phyloP scores from a whole-genome alignment of 108 stramenopile genomes.

The Fragilariopsis cylindrus region DNA sequence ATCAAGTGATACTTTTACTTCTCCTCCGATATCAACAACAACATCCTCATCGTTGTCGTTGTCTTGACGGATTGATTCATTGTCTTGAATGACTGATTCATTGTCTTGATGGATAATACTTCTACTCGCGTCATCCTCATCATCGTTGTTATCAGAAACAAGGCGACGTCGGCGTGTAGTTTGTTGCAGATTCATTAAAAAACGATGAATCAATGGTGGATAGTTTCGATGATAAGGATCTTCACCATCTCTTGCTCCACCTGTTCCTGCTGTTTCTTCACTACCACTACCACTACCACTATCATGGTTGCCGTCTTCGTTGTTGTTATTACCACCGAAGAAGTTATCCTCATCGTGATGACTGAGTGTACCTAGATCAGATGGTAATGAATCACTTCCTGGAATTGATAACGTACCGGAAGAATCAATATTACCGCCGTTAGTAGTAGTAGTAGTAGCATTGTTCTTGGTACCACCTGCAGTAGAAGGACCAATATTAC shows the following conservation, averaged over 20 bases:
- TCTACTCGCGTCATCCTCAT: background rate
- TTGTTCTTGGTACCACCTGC: constrained; percentile 3
- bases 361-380: constrained; percentile 32
- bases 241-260: background rate
- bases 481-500: background rate
- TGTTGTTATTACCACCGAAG: background rate
- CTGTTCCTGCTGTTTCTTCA: background rate
- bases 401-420: constrained; percentile 27
- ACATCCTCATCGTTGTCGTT: background rate
- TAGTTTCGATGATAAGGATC: background rate
- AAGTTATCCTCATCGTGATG: background rate
- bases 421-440: background rate
- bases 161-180: background rate
- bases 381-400: constrained; percentile 38
- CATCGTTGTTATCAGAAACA: background rate
- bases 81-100: background rate
- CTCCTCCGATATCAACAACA: background rate
- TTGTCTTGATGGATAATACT: background rate
- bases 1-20: background rate
- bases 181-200: constrained; percentile 1
- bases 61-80: background rate
- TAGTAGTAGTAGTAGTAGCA: background rate
- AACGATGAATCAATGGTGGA: background rate
- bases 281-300: background rate
- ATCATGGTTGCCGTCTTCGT: background rate